A percentile compares a stretch with the other conserved stretches of the same genome.
Conservation (phyloP, 805 yeast genomes). For the Jamesozyma jinghongensis region DNA sequence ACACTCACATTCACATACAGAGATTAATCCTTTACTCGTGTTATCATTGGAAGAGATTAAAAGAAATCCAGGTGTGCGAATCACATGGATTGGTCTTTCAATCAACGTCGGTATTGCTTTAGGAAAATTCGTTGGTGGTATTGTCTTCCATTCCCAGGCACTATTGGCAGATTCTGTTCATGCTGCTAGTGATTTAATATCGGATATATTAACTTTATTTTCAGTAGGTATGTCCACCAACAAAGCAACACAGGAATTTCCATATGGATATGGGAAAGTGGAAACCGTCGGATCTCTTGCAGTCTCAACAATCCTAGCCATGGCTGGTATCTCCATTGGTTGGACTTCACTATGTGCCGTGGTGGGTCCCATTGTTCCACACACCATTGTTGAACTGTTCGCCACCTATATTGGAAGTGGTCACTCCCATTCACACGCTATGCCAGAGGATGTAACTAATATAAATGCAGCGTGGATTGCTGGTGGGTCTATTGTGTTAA, state of each 20-base stretch:
- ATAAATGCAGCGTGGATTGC: slow-evolving; percentile 97
- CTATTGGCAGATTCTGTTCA: slow-evolving; percentile 91
- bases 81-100: slow-evolving; percentile 83
- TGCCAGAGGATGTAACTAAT: slow-evolving; percentile 41
- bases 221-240: slow-evolving; percentile 73
- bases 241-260: slow-evolving; percentile 52
- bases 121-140: slow-evolving; percentile 82
- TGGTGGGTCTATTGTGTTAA: slow-evolving; percentile 72
- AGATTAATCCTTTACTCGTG: slow-evolving; percentile 28
- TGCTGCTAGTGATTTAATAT: slow-evolving; percentile 80
- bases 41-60: slow-evolving; percentile 37
- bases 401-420: slow-evolving; percentile 30
- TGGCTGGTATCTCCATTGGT: slow-evolving; percentile 88
- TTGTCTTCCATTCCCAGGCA: slow-evolving; percentile 89
- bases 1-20: slow-evolving; percentile 31
- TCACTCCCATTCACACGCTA: slow-evolving; percentile 26
- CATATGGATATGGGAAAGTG: slow-evolving; percentile 85
- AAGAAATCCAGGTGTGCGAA: slow-evolving; percentile 78
- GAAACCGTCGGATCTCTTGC: slow-evolving; percentile 88
- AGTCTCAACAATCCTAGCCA: slow-evolving; percentile 70
- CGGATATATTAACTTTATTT: slow-evolving; percentile 80
- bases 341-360: slow-evolving; percentile 69
- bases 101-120: slow-evolving; percentile 81
- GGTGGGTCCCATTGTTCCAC: slow-evolving; percentile 59
- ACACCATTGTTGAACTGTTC: slow-evolving; percentile 43